Evolutionary conservation across 2,329 filamentous ascomycete species (phyloP), one percentile per base, ranked within the genome.

Genomic region (Cordyceps javanica): DNA sequence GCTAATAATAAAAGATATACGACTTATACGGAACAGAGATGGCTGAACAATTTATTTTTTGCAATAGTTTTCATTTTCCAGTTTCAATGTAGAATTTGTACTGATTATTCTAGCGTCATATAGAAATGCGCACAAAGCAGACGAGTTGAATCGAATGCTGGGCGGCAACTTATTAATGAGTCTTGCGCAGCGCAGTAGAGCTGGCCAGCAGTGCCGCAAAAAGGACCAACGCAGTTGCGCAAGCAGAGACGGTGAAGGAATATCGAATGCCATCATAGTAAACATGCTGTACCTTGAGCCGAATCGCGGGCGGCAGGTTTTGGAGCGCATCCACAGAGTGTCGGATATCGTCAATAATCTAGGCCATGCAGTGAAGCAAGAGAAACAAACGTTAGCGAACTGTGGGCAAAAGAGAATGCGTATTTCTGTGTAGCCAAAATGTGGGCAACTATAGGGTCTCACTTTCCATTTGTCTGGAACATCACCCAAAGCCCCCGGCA

Each of bases 301-400:
- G 82, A 19, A 83, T 67, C 10, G 85, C 81, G 0, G 77, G 76
- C 1, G 82, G 81, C 0, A 87, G 73, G 10, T 74, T 68, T n/a
- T 73, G 72, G 13, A 87, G 74, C 2, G 77, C 77, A 2, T 79
- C 76, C 3, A 86, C 78, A 0, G 83, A 86, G 62, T 87, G 85
- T 11, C 82, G 75, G 55, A 87, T 83, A 56, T 81, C 75, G 28
- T 85, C 77, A 48, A 87, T 82, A 34, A 86, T 69, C 82, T 87
- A 10, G 28, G 21, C 36, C 50, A 25, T 59, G 46, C 13, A 32
- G 34, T 14, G 19, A 49, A 57, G 46, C 45, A 34, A 51, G 19
- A 21, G 25, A 16, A 5, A 9, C 34, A 56, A 28, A 57, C 45
- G 55, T 53, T 38, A 61, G 57, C 53, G 34, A 34, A 50, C 19